Percentiles rank a stretch among this genome's conserved stretches.
Evolutionary conservation across 2,329 filamentous ascomycete species (phyloP).

Genomic region (Sclerotinia borealis): DNA sequence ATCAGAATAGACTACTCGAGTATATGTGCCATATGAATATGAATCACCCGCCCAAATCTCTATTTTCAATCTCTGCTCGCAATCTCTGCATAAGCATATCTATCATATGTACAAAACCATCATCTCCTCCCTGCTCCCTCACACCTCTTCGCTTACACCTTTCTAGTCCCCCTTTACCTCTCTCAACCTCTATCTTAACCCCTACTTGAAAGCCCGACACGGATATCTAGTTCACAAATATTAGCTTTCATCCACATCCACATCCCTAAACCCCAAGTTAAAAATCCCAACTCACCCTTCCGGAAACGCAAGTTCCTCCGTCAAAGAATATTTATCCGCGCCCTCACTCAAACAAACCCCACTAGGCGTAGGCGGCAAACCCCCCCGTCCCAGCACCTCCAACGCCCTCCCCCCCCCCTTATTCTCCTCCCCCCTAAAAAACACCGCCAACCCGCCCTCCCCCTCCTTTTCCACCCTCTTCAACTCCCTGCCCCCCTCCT

Average conservation of each 20-base stretch:
- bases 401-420: constrained; percentile 45
- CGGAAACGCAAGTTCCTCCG: constrained; percentile 64
- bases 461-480: constrained; percentile 72
- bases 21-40: too few species aligned
- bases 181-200: too few species aligned
- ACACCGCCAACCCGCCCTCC: constrained; percentile 64
- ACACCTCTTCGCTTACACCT: too few species aligned
- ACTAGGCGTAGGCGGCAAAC: constrained; percentile 80
- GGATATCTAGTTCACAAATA: constrained; percentile 14
- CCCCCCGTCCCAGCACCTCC: constrained; percentile 64
- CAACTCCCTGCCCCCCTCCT: constrained; percentile 65
- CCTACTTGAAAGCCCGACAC: constrained; percentile 16
- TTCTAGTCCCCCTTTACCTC: too few species aligned
- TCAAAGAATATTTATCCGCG: constrained; percentile 63
- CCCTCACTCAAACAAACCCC: constrained; percentile 47
- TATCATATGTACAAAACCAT: too few species aligned
- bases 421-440: constrained; percentile 58
- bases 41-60: too few species aligned
- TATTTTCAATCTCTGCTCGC: too few species aligned
- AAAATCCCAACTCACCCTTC: constrained; percentile 49
- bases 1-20: too few species aligned
- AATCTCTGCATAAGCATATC: too few species aligned
- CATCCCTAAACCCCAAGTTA: background rate
- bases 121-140: too few species aligned
- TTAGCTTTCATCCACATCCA: background rate